Evolutionary conservation across 805 yeast genomes (phyloP), one percentile per base, ranked within the genome.

Genomic region (Candida loeiensis): DNA sequence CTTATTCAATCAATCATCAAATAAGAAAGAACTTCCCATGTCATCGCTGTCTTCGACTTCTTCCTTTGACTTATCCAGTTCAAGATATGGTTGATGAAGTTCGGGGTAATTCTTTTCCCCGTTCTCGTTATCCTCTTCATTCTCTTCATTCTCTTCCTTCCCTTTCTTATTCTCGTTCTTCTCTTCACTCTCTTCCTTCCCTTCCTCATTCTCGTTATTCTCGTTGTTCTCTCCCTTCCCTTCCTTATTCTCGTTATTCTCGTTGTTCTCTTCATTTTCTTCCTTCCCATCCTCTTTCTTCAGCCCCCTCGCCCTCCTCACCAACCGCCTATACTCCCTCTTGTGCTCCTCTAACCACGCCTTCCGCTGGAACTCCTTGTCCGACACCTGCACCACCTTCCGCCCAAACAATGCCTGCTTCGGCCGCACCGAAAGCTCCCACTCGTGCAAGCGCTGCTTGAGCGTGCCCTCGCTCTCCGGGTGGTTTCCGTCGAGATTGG

Each of bases 401-500:
- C 19, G 22, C 5, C 36, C 43, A 24, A 39, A 39, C 30, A 39
- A 16, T 12, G 39, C 36, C 22, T 34, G 25, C 21, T 34, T 39
- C 14, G 39, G 38, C 19, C 34, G 34, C 8, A 14, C 29, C 4
- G 48, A 30, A 30, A 46, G 46, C 52, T 88, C 96, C 95, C 95
- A 85, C 50, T 79, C 77, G 16, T 62, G 56, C 27, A 90, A 66
- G 37, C 73, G 74, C 39, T 72, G 76, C 35, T 76, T 66, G 36
- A 90, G 58, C 4, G 76, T 74, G 27, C 66, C 61, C 16, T 78
- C 80, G 18, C 76, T 60, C 3, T 75, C 76, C 0, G 95, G 96
- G 21, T 67, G 70, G 25, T 74, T 64, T 4, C 89, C 74, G 54
- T 88, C 96, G 31, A 80, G 72, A 53, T 88, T 88, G 9, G 95